Percentiles rank a stretch among this genome's conserved stretches.
These are phyloP conservation scores for Aegilops speltoides DNA, from an alignment of 176 grass and related monocot genomes.

Conservation along the genomic window DNA sequence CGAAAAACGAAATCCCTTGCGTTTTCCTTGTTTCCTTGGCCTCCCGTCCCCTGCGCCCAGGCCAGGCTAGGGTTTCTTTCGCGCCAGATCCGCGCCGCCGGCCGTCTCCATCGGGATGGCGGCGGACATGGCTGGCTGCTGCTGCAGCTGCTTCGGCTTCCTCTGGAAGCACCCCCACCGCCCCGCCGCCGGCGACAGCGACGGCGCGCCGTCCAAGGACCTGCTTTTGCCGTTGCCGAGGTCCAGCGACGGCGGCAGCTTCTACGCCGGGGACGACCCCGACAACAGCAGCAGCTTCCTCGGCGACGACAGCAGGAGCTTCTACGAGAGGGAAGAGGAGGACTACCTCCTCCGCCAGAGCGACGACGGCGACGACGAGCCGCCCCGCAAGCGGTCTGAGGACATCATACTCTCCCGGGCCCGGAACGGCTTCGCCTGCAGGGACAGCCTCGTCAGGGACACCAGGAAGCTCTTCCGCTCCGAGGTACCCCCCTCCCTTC, in stretches of 20 bases:
- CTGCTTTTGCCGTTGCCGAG: not conserved
- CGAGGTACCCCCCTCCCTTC: conserved; percentile 46
- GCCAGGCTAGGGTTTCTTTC: not conserved
- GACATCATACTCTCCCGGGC: not conserved
- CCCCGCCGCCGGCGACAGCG: too few species aligned
- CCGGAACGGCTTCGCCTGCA: conserved; percentile 44
- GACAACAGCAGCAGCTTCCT: not conserved
- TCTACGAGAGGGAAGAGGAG: not conserved
- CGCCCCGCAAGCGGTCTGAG: not conserved
- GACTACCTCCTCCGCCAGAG: too few species aligned
- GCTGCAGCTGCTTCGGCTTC: not conserved
- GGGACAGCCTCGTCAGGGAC: conserved; percentile 66
- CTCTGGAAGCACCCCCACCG: not conserved
- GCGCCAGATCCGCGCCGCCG: not conserved
- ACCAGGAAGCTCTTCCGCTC: conserved; percentile 49
- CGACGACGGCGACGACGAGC: not conserved
- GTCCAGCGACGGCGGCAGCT: not conserved
- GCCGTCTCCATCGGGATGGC: not conserved
- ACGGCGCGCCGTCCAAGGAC: not conserved
- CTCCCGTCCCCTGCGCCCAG: too few species aligned
- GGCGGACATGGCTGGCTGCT: not conserved
- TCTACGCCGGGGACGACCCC: not conserved
- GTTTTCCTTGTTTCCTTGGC: too few species aligned
- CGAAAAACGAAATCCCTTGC: too few species aligned
- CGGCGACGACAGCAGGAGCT: not conserved